Evolutionary conservation across 108 stramenopile species (phyloP), one percentile per base, ranked within the genome.

Genomic region (Fragilariopsis cylindrus): DNA sequence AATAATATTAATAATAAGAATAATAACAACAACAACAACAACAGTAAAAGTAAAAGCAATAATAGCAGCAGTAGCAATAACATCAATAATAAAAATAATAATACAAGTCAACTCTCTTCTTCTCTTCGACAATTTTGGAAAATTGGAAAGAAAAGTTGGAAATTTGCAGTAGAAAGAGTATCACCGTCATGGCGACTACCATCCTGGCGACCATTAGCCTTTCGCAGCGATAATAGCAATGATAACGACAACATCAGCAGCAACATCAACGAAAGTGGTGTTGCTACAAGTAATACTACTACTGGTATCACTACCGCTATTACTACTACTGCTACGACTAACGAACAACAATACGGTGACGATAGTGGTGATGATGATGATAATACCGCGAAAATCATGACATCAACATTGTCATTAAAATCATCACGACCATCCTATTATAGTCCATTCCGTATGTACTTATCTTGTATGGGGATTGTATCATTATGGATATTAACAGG

Each of bases 401-500:
- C n/a, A 11, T n/a, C 58, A 18, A 41, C 39, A 5, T 60, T 41
- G 5, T 30, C 41, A n/a, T 60, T 40, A 11, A 60, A 30, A n/a
- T 41, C n/a, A 11, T 30, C 19, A 60, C 39, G 11, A 30, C 41
- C 58, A 60, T 7, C 62, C 3, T 15, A 63, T 43, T 71, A 78
- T 55, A 80, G 76, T 62, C 81, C 74, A 16, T 15, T 82, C n/a
- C 48, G 69, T 16, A 71, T 86, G 76, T 86, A 86, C 49, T 9
- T 53, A 11, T 57, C 68, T 2, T 87, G 86, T 71, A 45, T 79
- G 57, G 30, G 50, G 53, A 80, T 83, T 60, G 83, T 84, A 13
- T 15, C 75, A 4, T 42, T 79, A 6, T 87, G 88, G 90, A 77
- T 85, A 9, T 46, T 80, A 42, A 69, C 78, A 5, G 90, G 85